Evolutionary conservation across 2,329 filamentous ascomycete species (phyloP), one percentile per base, ranked within the genome.

Genomic region (Hymenoscyphus infarciens): DNA sequence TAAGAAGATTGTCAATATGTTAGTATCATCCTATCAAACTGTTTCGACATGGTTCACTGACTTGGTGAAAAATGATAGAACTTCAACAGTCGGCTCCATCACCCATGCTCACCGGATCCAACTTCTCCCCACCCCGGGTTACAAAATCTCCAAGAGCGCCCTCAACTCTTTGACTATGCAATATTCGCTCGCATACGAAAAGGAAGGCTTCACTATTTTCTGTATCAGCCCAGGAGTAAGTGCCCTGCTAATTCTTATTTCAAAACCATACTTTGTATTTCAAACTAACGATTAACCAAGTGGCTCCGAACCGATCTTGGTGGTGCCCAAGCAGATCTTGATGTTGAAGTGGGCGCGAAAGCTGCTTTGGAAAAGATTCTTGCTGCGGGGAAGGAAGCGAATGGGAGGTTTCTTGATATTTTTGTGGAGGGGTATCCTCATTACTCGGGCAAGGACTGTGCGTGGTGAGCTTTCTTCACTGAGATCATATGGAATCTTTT

Each of bases 291-390:
- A 7, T 27, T 33, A 29, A 29, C 25, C 11, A 61, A 68, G 67
- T 82, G 79, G 79, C 64, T 81, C 1, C 74, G 75, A 60, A 82
- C 79, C 0, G 78, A 81, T 22, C 66, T 81, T 22, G 79, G 78
- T 11, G 71, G 74, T 22, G 57, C 71, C 0, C 56, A 68, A 7
- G 80, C 80, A 5, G 78, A 82, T 66, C 69, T 82, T 1, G 69
- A 74, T 0, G 72, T 77, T 2, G 74, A 77, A 22, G 68, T 72
- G 0, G 78, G 80, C 5, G 75, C 75, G 1, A 65, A 63, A 22
- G 66, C 66, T 7, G 54, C 60, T 10, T 57, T 77, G 42, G 73
- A 75, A 1, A 83, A 85, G 63, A 73, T 87, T 1, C 67, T 79
- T 16, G 70, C 60, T 27, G 67, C 74, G 8, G 77, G 72, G 0